Evolutionary conservation across 169 alveolate genomes (phyloP).

Genomic region (Plasmodium vinckei): DNA sequence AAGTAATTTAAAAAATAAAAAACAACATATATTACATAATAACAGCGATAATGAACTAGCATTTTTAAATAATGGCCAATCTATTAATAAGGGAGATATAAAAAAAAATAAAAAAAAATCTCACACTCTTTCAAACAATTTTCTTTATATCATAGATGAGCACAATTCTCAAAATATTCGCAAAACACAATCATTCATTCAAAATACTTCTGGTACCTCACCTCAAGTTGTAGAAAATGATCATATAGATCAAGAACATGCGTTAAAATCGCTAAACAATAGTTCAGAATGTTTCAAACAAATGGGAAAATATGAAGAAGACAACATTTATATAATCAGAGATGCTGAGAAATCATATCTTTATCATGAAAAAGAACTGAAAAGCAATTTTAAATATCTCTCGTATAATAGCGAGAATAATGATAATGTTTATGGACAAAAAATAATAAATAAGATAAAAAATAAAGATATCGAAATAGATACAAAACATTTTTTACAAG

Average conservation of each 20-base stretch:
- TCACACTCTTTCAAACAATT: no score
- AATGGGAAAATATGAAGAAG: not conserved
- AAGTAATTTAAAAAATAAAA: conserved; percentile 4
- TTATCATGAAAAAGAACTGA: no score
- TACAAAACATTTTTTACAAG: not conserved
- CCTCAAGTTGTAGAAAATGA: conserved; percentile 8
- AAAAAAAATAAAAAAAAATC: no score
- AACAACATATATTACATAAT: no score
- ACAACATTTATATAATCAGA: not conserved
- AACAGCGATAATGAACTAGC: no score
- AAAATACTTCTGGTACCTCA: not conserved
- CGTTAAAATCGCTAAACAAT: conserved; percentile 27
- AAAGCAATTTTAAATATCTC: no score
- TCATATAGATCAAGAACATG: conserved; percentile 30
- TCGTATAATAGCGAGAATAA: not conserved
- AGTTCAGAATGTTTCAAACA: conserved; percentile 13
- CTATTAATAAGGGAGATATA: no score
- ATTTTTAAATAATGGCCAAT: no score
- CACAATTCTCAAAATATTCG: no score
- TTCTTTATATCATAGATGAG: no score
- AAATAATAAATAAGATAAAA: not conserved
- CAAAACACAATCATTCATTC: no score
- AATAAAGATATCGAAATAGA: not conserved
- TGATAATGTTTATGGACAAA: not conserved
- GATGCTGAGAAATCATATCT: no score